Conservation (phyloP, 2,329 filamentous ascomycete species). For the Calonectria montana region DNA sequence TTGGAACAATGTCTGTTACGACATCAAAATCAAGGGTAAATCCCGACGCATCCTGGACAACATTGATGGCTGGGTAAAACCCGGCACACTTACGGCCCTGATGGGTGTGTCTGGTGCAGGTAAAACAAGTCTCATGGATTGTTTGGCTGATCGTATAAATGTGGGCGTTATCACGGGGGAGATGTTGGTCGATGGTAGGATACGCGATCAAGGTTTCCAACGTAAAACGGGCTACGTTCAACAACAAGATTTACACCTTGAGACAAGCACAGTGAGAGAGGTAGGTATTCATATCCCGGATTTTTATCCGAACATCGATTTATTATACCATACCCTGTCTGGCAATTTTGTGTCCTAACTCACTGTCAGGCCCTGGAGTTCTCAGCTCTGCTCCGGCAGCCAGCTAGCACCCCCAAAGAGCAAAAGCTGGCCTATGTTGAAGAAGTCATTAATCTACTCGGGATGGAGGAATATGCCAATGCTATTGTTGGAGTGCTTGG, state of each 20-base stretch:
- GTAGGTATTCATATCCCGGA: background rate
- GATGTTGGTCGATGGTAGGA: slow-evolving; percentile 74
- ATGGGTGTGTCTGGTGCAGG: slow-evolving; percentile 61
- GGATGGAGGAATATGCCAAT: slow-evolving; percentile 65
- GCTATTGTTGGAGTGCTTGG: slow-evolving; percentile 58
- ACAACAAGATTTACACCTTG: slow-evolving; percentile 65
- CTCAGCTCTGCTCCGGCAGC: slow-evolving; percentile 56
- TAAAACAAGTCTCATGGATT: slow-evolving; percentile 73
- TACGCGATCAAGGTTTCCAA: slow-evolving; percentile 73
- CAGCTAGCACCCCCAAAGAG: slow-evolving; percentile 50
- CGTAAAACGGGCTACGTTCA: slow-evolving; percentile 78
- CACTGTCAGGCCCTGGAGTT: slow-evolving; percentile 46
- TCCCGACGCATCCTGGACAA: slow-evolving; percentile 73
- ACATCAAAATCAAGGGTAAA: slow-evolving; percentile 75
- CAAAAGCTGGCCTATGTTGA: slow-evolving; percentile 64
- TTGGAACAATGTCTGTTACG: slow-evolving; percentile 78
- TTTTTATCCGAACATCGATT: background rate
- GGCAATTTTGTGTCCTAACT: background rate
- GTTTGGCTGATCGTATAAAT: slow-evolving; percentile 73
- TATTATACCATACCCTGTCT: background rate
- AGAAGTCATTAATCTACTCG: slow-evolving; percentile 61
- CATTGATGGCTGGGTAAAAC: slow-evolving; percentile 79
- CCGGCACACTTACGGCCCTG: slow-evolving; percentile 75
- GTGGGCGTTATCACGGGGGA: slow-evolving; percentile 76
- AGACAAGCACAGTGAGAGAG: slow-evolving; percentile 56